These are phyloP conservation scores for Barnettozyma siamensis DNA, from an alignment of 805 yeast genomes.

Conservation along the genomic window DNA sequence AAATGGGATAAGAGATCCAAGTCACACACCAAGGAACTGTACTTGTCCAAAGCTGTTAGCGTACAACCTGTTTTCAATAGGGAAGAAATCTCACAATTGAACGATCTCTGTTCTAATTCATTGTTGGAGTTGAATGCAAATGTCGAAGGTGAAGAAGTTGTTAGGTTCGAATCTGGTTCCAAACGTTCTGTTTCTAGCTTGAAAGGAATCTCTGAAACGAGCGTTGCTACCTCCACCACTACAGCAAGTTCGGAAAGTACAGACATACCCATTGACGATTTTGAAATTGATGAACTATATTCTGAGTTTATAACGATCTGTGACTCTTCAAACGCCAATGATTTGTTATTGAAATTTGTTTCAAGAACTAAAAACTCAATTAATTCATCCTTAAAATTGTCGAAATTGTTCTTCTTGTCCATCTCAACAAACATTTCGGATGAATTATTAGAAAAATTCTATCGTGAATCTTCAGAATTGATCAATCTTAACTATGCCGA, in stretches of 20 bases:
- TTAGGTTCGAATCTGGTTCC: constrained; percentile 23
- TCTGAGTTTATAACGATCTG: constrained; percentile 59
- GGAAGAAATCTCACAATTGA: constrained; percentile 75
- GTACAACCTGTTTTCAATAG: constrained; percentile 96
- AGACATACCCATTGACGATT: constrained; percentile 27
- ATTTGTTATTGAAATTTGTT: constrained; percentile 40
- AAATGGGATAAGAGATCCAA: constrained; percentile 98
- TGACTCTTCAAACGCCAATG: constrained; percentile 30
- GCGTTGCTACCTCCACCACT: constrained; percentile 1
- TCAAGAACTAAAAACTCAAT: constrained; percentile 35
- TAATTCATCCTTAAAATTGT: constrained; percentile 41
- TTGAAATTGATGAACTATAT: constrained; percentile 63
- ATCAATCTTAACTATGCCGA: constrained; percentile 63
- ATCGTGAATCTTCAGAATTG: constrained; percentile 30
- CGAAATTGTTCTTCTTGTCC: constrained; percentile 68
- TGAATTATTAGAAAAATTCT: constrained; percentile 43
- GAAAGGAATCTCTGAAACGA: background rate
- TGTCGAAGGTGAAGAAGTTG: constrained; percentile 43
- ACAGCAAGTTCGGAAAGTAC: no score
- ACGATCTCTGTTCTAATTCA: constrained; percentile 64
- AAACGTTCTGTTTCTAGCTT: constrained; percentile 17
- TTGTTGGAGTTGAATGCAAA: constrained; percentile 71
- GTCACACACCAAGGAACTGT: constrained; percentile 89
- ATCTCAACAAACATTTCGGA: constrained; percentile 58
- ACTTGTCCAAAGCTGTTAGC: constrained; percentile 85